These are phyloP conservation scores for Penicillium nordicum DNA, from an alignment of 2,329 filamentous ascomycete species.

Conservation along the genomic window DNA sequence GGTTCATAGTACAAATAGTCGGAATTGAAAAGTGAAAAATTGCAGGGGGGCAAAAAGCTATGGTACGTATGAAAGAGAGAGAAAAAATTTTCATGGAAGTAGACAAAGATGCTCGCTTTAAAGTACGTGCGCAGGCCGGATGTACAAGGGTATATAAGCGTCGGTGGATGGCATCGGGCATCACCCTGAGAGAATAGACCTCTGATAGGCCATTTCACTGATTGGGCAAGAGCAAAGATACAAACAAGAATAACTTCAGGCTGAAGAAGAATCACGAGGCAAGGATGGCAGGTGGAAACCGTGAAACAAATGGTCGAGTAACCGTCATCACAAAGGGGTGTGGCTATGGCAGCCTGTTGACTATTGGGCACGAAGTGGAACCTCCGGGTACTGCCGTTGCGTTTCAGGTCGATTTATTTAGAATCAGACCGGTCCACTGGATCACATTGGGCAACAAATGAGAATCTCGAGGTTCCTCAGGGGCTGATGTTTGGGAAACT, in stretches of 20 bases:
- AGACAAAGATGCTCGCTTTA: conserved; percentile 17
- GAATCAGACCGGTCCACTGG: conserved; percentile 2
- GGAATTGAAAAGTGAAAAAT: conserved; percentile 4
- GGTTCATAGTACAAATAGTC: conserved; percentile 21
- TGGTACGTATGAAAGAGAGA: conserved; percentile 3
- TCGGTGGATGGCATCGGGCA: conserved; percentile 22
- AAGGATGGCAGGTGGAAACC: conserved; percentile 12
- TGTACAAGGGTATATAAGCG: conserved; percentile 20
- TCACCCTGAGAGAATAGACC: conserved; percentile 12
- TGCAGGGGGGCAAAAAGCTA: background rate
- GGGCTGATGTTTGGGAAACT: background rate
- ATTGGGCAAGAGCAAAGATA: conserved; percentile 21
- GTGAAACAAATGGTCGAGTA: conserved; percentile 5
- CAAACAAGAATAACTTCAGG: conserved; percentile 20
- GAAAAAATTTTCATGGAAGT: conserved; percentile 10
- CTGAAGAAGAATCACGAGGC: conserved; percentile 12
- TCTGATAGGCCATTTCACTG: conserved; percentile 22
- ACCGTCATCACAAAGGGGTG: conserved; percentile 2
- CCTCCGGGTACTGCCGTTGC: conserved; percentile 6
- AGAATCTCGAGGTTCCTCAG: background rate
- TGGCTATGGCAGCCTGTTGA: conserved; percentile 5
- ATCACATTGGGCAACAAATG: conserved; percentile 7
- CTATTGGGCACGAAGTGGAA: conserved; percentile 11
- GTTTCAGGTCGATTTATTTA: conserved; percentile 8
- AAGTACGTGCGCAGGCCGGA: conserved; percentile 12